Evolutionary conservation across 768 basidiomycete genomes (phyloP), one percentile per base, ranked within the genome.

Genomic region (Mycena galericulata): DNA sequence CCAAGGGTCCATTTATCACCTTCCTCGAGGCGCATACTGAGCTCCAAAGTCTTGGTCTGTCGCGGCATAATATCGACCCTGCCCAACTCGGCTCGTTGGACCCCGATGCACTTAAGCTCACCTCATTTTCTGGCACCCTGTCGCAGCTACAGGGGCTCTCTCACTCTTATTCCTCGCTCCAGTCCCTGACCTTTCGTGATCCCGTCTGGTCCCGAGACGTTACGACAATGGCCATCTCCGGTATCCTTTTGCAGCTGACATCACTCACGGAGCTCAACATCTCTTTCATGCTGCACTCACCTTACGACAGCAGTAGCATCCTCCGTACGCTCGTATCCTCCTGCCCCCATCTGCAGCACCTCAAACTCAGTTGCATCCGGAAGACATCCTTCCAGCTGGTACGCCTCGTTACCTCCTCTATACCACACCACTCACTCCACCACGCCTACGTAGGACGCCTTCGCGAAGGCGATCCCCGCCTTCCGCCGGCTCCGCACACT

Each of bases 361-460:
- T 94, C 10, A 88, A 91, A 68, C 78, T 94, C 45, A 88, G 88
- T 18, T 92, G 90, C 74, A 83, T 85, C 15, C 88, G 88, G 71
- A 90, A 88, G 71, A 89, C 92, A 14, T 92, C 91, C 1, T 90
- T 94, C 76, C 90, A 90, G 64, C 82, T 94, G 41, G 92, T 92
- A 75, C 68, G 87, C 78, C 29, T n/a, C 50, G 56, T 55, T 15
- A 1, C 15, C 26, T 26, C 3, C 7, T 53, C 18, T 20, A 2
- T n/a, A 5, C 20, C 30, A 15, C 4, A 4, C 34, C 38, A 3
- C 36, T 54, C 36, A 54, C 24, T 4, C 30, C 20, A 3, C 50
- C 12, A 29, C 9, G 24, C 36, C 60, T 38, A 61, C 32, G 50
- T 17, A 91, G 90, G 89, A 91, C 38, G 76, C 85, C 9, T 88